Percentiles rank a stretch among this genome's conserved stretches.
phyloP scores from a whole-genome alignment of 2,329 filamentous ascomycete species.

The Arachnomyces sp. region DNA sequence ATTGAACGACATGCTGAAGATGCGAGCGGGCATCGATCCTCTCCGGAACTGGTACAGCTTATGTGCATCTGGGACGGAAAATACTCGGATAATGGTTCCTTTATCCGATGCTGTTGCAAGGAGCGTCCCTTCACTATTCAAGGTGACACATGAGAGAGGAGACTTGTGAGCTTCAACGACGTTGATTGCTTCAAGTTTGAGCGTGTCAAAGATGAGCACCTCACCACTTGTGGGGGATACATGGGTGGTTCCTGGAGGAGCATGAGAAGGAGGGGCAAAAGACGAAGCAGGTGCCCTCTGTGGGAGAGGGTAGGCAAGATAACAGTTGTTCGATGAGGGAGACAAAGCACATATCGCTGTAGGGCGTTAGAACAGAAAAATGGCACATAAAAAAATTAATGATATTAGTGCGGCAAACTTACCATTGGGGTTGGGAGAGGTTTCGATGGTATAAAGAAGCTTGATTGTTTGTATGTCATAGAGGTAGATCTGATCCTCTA shows the following conservation, averaged over 20 bases:
- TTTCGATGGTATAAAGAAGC: slow-evolving; percentile 83
- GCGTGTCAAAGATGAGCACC: slow-evolving; percentile 84
- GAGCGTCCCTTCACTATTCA: slow-evolving; percentile 87
- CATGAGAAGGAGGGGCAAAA: slow-evolving; percentile 63
- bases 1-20: slow-evolving; percentile 99
- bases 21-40: slow-evolving; percentile 89
- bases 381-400: background rate
- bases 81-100: slow-evolving; percentile 93
- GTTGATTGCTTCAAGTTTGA: slow-evolving; percentile 85
- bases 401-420: slow-evolving; percentile 17
- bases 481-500: slow-evolving; percentile 94
- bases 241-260: slow-evolving; percentile 67
- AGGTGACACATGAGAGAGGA: slow-evolving; percentile 77
- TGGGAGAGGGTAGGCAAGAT: slow-evolving; percentile 86
- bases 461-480: slow-evolving; percentile 99
- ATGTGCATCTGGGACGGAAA: slow-evolving; percentile 80
- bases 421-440: slow-evolving; percentile 81
- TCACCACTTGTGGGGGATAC: slow-evolving; percentile 81
- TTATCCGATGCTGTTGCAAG: slow-evolving; percentile 95
- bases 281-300: slow-evolving; percentile 49
- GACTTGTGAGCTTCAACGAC: slow-evolving; percentile 93
- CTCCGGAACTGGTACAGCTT: slow-evolving; percentile 95
- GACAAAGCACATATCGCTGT: slow-evolving; percentile 83
- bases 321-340: slow-evolving; percentile 91
- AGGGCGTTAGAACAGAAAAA: slow-evolving; percentile 10